phyloP scores from a whole-genome alignment of 371 early-diverging fungal species.

The Lichtheimia hyalospora region DNA sequence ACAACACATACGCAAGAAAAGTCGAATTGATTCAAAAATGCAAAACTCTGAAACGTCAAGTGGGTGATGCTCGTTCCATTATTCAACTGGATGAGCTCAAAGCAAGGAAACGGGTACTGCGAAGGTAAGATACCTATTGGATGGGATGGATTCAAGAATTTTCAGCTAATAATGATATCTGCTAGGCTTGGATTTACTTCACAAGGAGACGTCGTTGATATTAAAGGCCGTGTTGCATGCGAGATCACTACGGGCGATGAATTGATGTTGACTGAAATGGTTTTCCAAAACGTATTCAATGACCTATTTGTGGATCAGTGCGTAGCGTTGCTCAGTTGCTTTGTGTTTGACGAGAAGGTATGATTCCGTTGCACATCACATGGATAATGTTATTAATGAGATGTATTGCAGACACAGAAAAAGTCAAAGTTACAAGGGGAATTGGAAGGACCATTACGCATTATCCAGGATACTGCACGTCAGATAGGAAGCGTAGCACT shows the following conservation, averaged over 20 bases:
- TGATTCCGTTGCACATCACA: too few species aligned
- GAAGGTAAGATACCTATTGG: conserved; percentile 39
- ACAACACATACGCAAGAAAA: conserved; percentile 68
- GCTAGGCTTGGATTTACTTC: conserved; percentile 82
- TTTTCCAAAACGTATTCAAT: conserved; percentile 98
- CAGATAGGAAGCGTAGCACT: conserved; percentile 85
- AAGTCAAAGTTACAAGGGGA: conserved; percentile 64
- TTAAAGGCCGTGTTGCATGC: conserved; percentile 99
- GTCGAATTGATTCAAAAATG: conserved; percentile 54
- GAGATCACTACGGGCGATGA: conserved; percentile 99
- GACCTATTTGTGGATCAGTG: conserved; percentile 90
- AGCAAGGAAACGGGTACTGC: conserved; percentile 85
- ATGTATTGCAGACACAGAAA: conserved; percentile 15
- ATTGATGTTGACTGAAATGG: conserved; percentile 97
- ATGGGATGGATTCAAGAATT: too few species aligned
- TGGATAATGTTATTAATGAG: too few species aligned
- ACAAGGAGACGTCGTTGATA: conserved; percentile 83
- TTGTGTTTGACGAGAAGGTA: conserved; percentile 91
- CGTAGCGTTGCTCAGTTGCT: conserved; percentile 92
- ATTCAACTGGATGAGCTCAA: conserved; percentile 94
- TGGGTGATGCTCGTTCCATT: conserved; percentile 77
- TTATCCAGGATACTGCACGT: conserved; percentile 87
- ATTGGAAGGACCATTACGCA: conserved; percentile 73
- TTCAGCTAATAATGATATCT: background rate
- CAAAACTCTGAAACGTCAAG: conserved; percentile 66